These are phyloP conservation scores for Chrysoporthe cubensis DNA, from an alignment of 2,329 filamentous ascomycete genomes.

Conservation along the genomic window DNA sequence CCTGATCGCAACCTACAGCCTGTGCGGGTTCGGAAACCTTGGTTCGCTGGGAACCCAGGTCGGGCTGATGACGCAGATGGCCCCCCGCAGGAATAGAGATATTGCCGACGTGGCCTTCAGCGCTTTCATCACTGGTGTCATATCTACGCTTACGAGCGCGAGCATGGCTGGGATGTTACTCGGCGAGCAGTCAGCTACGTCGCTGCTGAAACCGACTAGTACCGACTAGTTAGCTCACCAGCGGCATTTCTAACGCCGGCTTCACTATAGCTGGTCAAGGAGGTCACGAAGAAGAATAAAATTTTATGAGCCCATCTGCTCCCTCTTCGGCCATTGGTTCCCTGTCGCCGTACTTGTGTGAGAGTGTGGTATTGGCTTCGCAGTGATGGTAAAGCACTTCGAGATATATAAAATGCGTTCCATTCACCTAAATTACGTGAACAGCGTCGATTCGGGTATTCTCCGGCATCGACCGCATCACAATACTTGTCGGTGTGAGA, in stretches of 20 bases:
- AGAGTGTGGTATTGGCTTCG: neutral
- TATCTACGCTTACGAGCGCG: slow-evolving; percentile 79
- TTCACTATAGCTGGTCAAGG: neutral
- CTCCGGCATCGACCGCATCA: neutral
- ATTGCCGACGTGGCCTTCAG: slow-evolving; percentile 77
- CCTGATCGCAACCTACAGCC: slow-evolving; percentile 83
- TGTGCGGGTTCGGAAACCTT: slow-evolving; percentile 85
- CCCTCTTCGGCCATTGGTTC: neutral
- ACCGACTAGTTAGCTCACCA: neutral
- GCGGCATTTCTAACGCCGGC: neutral
- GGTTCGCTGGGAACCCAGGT: slow-evolving; percentile 88
- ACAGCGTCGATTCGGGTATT: neutral
- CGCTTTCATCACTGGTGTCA: slow-evolving; percentile 75
- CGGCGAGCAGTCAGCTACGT: slow-evolving; percentile 44
- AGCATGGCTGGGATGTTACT: slow-evolving; percentile 78
- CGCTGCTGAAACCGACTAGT: neutral
- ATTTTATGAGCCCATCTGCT: neutral
- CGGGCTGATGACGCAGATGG: slow-evolving; percentile 81
- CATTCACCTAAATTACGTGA: neutral
- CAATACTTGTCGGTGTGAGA: neutral
- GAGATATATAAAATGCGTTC: neutral
- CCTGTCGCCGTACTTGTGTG: neutral
- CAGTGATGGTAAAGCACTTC: neutral
- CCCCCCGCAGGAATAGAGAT: slow-evolving; percentile 73
- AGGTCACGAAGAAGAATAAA: neutral